Base-by-base conservation (phyloP, 78 protist genomes). In the Guillardia theta region DNA sequence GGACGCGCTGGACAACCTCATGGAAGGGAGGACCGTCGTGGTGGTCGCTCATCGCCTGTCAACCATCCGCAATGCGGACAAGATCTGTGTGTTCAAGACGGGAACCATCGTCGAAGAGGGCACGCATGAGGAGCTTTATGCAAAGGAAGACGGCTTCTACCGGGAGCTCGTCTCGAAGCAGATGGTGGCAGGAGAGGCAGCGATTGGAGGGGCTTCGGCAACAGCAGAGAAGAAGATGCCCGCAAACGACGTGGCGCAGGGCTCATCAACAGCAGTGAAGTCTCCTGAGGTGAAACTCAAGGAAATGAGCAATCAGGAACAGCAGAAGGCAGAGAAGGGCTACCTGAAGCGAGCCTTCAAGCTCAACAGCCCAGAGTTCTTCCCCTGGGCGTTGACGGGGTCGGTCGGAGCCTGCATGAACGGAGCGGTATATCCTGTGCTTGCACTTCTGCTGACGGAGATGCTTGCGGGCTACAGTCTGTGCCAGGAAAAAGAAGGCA, bases 31-130 rank as follows among this genome's bases (percentile, higher is more conserved):
- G 47, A 53, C 88, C 78, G 48, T 93, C 10, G 46, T 93, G 48
- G 53, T 93, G 46, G 77, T 93, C 53, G 95, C 95, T 24, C 95
- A 93, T 48, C 95, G 95, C 22, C 87, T 93, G 22, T 30, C 90
- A 12, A 93, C 95, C 15, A n/a, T 93, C 88, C 58, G 87, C 87
- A 70, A 24, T 24, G 87, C 87, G 22, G 45, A 70, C 87, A 70
- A 70, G 47, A 70, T 70, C 87, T 18, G n/a, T 24, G 87, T 70
- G 30, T 70, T 70, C 87, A 37, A 43, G 47, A 24, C 33, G 5
- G 87, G 87, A 4, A 10, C 9, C 22, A 36, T 70, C 45, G 87
- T 24, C 30, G 87, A 70, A 43, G n/a, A 4, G 22, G 87, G 87
- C 4, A 37, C 47, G 3, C 87, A 70, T 43, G 87, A 70, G n/a